Percentiles rank a stretch among this genome's conserved stretches.
phyloP scores from a whole-genome alignment of 164 flowering plant species.

The Stephania japonica region DNA sequence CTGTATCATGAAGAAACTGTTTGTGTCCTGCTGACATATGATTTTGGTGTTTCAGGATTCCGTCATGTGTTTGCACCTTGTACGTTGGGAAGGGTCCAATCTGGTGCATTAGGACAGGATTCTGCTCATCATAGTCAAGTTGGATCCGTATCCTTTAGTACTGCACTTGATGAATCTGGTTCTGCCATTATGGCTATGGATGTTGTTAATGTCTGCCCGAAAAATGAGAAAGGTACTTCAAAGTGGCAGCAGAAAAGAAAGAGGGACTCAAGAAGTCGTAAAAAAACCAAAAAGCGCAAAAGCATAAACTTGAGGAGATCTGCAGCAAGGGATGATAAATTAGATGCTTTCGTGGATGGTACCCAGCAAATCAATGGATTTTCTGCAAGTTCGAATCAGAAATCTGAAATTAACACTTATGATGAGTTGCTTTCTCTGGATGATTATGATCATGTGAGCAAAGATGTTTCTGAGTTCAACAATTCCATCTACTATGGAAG shows the following conservation, averaged over 20 bases:
- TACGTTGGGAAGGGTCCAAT: conserved; percentile 30
- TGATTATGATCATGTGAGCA: conserved; percentile 22
- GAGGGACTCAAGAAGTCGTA: conserved; percentile 54
- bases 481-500: conserved; percentile 10
- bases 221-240: conserved; percentile 46
- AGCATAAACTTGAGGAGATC: conserved; percentile 24
- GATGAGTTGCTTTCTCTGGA: conserved; percentile 15
- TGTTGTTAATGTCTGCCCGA: conserved; percentile 21
- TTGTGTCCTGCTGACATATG: conserved; percentile 3
- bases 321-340: conserved; percentile 25
- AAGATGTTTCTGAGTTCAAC: conserved; percentile 14
- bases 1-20: neutral
- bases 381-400: conserved; percentile 16
- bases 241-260: conserved; percentile 73
- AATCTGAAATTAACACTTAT: conserved; percentile 18
- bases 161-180: conserved; percentile 39
- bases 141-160: conserved; percentile 28
- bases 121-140: conserved; percentile 33
- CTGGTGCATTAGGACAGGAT: conserved; percentile 27
- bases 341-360: conserved; percentile 26
- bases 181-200: conserved; percentile 33
- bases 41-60: conserved; percentile 29
- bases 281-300: conserved; percentile 14
- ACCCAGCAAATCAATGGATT: conserved; percentile 25
- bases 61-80: conserved; percentile 22